Evolutionary conservation across 192 early-diverging fungal species (phyloP).

Genomic region (Oehlia diaphana): DNA sequence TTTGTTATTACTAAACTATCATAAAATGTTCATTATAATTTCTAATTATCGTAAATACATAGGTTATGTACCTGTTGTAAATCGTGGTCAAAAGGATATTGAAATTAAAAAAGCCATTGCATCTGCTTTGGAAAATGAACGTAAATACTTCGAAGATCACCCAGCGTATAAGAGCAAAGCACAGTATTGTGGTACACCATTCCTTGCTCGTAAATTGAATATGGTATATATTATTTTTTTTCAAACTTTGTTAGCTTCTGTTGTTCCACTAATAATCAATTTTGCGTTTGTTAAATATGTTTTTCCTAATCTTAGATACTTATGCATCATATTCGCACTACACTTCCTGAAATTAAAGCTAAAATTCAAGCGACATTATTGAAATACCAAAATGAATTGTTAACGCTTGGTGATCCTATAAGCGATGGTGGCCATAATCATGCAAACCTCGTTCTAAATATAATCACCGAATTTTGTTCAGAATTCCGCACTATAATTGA

Average conservation of each 20-base stretch:
- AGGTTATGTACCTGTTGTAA: slow-evolving; percentile 99
- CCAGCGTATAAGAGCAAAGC: slow-evolving; percentile 93
- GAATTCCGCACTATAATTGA: slow-evolving; percentile 96
- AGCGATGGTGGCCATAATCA: slow-evolving; percentile 69
- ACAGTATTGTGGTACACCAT: slow-evolving; percentile 98
- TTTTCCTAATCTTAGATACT: slow-evolving; percentile 65
- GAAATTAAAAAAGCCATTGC: slow-evolving; percentile 89
- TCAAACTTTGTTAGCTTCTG: background rate
- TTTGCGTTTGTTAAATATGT: too few relatives aligned
- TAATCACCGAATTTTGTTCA: slow-evolving; percentile 98
- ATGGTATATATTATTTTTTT: slow-evolving; percentile 57
- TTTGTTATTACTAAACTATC: too few relatives aligned
- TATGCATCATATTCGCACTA: slow-evolving; percentile 99
- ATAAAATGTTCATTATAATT: background rate
- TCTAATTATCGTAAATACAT: background rate
- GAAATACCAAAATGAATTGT: slow-evolving; percentile 87
- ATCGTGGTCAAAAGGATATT: slow-evolving; percentile 98
- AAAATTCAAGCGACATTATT: slow-evolving; percentile 85
- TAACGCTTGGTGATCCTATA: slow-evolving; percentile 88
- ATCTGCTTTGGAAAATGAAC: slow-evolving; percentile 86
- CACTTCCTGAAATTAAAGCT: slow-evolving; percentile 98
- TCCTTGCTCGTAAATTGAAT: slow-evolving; percentile 95
- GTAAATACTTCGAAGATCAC: slow-evolving; percentile 94
- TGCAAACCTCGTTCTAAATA: slow-evolving; percentile 91
- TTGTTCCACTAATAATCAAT: too few relatives aligned